Evolutionary conservation across 2,329 filamentous ascomycete genomes (phyloP), one percentile per base, ranked within the genome.

Genomic region (Ceratocystis destructans): DNA sequence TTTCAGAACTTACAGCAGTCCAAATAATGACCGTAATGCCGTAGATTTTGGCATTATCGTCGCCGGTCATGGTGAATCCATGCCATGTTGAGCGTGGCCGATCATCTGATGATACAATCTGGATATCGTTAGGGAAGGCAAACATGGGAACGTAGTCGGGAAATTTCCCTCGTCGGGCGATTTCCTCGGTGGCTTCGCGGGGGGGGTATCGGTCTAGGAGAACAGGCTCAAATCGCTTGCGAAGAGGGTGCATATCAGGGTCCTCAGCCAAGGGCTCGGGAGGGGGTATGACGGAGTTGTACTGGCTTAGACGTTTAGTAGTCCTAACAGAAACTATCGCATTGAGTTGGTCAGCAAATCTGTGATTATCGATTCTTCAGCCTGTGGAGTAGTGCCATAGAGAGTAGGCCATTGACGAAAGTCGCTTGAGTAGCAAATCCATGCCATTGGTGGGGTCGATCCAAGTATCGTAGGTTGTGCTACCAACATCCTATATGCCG

Each of bases 91-190:
- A 93, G 69, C 91, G 83, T 0, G 94, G 94, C 69, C 92, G 83
- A 74, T 96, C 90, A 72, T 99, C 94, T 1, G 92, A 92, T 1
- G 94, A 96, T 8, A 97, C 90, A 64, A 99, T 94, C 69, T 91
- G 91, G 71, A 99, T 94, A 75, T 99, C 94, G 75, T 97, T 96
- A 59, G 94, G 94, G 72, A 97, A 99, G 65, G 94, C 92, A 76
- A 99, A 99, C 94, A 99, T 97, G 66, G 94, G 94, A 20, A 99
- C 90, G 72, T 96, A 99, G 73, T 99, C 94, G 0, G 94, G 94
- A 73, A 99, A 97, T 67, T 83, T 87, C 65, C 90, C 91, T 72
- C 94, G 83, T 72, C 88, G 83, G 71, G 89, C 84, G 64, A 88
- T 76, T 71, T 96, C 92, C 67, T 96, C 91, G 25, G 85, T 80